Conservation (phyloP, 2,329 filamentous ascomycete species). For the Colletotrichum horii region DNA sequence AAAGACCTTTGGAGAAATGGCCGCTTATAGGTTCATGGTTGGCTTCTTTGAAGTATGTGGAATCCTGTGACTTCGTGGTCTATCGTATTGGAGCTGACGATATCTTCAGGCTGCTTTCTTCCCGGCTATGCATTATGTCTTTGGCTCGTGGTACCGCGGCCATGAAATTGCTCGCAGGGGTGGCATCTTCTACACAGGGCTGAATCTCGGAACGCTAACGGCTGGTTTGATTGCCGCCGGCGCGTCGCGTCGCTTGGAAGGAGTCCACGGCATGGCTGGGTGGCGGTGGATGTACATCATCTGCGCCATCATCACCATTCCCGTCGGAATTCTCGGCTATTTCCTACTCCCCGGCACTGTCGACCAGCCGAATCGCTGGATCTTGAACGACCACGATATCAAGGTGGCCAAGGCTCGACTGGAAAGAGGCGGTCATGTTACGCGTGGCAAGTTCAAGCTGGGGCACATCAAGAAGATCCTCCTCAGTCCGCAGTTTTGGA, state of each 20-base stretch:
- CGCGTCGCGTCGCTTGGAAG: conserved; percentile 47
- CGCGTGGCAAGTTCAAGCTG: conserved; percentile 39
- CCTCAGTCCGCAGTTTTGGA: conserved; percentile 43
- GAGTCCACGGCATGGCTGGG: conserved; percentile 41
- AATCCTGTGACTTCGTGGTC: too few species aligned
- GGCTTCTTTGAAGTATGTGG: conserved; percentile 31
- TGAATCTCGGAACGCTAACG: conserved; percentile 49
- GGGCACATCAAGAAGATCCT: conserved; percentile 38
- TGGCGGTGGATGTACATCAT: conserved; percentile 55
- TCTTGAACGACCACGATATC: conserved; percentile 32
- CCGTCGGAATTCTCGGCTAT: conserved; percentile 42
- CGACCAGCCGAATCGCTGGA: conserved; percentile 31
- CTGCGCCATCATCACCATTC: conserved; percentile 46
- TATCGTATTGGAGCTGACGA: conserved; percentile 42
- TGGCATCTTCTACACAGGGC: conserved; percentile 48
- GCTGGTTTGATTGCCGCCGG: conserved; percentile 49
- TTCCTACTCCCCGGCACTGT: conserved; percentile 40
- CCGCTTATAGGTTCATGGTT: conserved; percentile 34
- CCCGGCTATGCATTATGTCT: conserved; percentile 40
- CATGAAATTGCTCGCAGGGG: conserved; percentile 42
- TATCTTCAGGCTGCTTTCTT: conserved; percentile 39
- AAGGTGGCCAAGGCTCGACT: conserved; percentile 29
- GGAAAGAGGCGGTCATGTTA: conserved; percentile 46
- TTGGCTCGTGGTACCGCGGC: conserved; percentile 55
- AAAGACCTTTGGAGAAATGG: conserved; percentile 27